phyloP scores from a whole-genome alignment of 2,329 filamentous ascomycete species.

The Zymoseptoria ardabiliae region DNA sequence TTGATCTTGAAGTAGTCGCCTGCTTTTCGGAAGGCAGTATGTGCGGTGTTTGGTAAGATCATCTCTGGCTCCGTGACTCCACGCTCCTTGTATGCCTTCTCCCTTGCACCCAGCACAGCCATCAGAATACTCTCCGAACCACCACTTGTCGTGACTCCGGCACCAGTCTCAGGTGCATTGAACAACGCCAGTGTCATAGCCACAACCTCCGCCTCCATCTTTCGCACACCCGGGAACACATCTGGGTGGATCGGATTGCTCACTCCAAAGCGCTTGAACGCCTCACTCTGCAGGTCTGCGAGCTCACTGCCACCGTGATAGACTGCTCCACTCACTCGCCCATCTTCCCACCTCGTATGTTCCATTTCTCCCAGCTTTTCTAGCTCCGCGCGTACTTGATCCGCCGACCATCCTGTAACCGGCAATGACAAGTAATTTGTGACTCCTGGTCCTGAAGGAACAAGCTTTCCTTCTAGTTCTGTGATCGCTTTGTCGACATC shows the following conservation, averaged over 20 bases:
- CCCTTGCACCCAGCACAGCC: constrained; percentile 82
- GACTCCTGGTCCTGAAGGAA: constrained; percentile 62
- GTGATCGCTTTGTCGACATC: constrained; percentile 73
- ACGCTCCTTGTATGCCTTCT: constrained; percentile 79
- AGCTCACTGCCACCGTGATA: constrained; percentile 87
- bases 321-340: constrained; percentile 85
- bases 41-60: constrained; percentile 90
- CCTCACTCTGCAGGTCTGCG: constrained; percentile 78
- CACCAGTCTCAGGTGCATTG: constrained; percentile 76
- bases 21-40: constrained; percentile 95
- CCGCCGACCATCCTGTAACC: constrained; percentile 72
- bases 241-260: constrained; percentile 96
- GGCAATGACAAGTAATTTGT: constrained; percentile 71
- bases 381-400: constrained; percentile 73
- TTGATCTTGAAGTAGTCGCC: constrained; percentile 96
- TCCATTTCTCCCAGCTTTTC: constrained; percentile 74
- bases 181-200: constrained; percentile 79
- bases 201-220: constrained; percentile 98
- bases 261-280: constrained; percentile 89
- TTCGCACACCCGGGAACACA: constrained; percentile 93
- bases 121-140: constrained; percentile 96
- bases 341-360: constrained; percentile 95
- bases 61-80: constrained; percentile 91
- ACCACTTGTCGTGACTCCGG: constrained; percentile 83
- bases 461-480: constrained; percentile 77